Conservation (phyloP, 495 filamentous ascomycete genomes). For the Astrothelium macrocarpum region DNA sequence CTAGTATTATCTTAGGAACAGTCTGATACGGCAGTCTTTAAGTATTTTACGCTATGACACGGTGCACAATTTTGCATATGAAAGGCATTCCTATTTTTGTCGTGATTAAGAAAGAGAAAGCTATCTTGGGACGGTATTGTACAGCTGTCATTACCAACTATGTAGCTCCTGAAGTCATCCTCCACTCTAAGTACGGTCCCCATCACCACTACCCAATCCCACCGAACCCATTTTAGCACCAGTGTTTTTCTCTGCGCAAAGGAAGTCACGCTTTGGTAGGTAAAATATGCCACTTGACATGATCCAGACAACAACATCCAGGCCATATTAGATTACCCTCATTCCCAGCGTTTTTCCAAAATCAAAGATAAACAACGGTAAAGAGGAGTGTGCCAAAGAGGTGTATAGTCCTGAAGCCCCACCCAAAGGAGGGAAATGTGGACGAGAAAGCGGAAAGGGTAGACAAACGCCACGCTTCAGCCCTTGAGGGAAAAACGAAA, state of each 20-base stretch:
- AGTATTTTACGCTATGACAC: too few relatives aligned
- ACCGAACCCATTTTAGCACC: background rate
- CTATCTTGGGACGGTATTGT: background rate
- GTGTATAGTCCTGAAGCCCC: background rate
- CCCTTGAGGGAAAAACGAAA: background rate
- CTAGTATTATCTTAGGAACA: too few relatives aligned
- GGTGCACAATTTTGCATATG: too few relatives aligned
- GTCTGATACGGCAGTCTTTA: too few relatives aligned
- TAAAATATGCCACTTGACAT: background rate
- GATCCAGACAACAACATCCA: background rate
- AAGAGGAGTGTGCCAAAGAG: background rate
- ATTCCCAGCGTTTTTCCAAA: background rate
- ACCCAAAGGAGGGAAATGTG: background rate
- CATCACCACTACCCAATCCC: background rate
- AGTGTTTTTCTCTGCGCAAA: background rate
- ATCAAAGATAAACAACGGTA: background rate
- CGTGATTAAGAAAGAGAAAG: background rate
- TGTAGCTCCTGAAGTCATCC: background rate
- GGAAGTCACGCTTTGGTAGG: background rate
- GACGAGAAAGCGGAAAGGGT: background rate
- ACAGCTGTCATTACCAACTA: conserved; percentile 5
- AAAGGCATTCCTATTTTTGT: too few relatives aligned
- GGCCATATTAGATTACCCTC: background rate
- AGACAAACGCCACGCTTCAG: background rate
- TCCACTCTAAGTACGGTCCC: background rate